Percentiles rank a stretch among this genome's conserved stretches.
phyloP scores from a whole-genome alignment of 2,329 filamentous ascomycete species.

The Pyrenochaeta sp. region DNA sequence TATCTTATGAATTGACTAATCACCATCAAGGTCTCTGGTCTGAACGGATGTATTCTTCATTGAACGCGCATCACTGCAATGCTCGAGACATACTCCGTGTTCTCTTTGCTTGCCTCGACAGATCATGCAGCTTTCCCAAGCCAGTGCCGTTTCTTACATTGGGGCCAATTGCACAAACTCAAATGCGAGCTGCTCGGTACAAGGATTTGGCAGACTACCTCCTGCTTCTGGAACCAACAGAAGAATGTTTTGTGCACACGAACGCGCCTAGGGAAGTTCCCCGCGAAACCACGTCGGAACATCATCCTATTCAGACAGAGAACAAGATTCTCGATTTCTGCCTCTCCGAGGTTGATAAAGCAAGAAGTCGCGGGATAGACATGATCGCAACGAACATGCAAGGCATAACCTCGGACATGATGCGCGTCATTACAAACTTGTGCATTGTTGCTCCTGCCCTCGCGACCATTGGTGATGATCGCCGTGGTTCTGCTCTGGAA shows the following conservation, averaged over 20 bases:
- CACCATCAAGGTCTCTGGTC: constrained; percentile 51
- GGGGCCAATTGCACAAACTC: constrained; percentile 54
- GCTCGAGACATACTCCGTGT: constrained; percentile 73
- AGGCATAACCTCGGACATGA: constrained; percentile 58
- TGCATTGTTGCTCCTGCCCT: constrained; percentile 53
- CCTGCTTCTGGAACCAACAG: constrained; percentile 46
- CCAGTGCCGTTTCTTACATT: constrained; percentile 44
- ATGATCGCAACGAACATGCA: constrained; percentile 52
- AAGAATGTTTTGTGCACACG: constrained; percentile 10
- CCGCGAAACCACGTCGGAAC: constrained; percentile 19
- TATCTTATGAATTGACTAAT: constrained; percentile 13
- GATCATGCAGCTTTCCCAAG: constrained; percentile 36
- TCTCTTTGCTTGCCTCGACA: constrained; percentile 73
- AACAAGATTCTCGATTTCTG: constrained; percentile 54
- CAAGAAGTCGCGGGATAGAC: constrained; percentile 54
- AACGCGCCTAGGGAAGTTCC: background rate
- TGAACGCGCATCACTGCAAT: constrained; percentile 68
- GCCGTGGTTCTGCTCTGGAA: constrained; percentile 30
- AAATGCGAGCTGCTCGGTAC: constrained; percentile 51
- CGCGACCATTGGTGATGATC: constrained; percentile 25
- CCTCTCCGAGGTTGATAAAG: constrained; percentile 54
- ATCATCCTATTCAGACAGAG: constrained; percentile 31
- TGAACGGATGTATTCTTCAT: constrained; percentile 72
- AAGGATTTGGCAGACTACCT: constrained; percentile 58
- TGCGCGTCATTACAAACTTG: constrained; percentile 59